Evolutionary conservation across 345 rosid species (phyloP).

Genomic region (Eucalyptus erythrocorys): DNA sequence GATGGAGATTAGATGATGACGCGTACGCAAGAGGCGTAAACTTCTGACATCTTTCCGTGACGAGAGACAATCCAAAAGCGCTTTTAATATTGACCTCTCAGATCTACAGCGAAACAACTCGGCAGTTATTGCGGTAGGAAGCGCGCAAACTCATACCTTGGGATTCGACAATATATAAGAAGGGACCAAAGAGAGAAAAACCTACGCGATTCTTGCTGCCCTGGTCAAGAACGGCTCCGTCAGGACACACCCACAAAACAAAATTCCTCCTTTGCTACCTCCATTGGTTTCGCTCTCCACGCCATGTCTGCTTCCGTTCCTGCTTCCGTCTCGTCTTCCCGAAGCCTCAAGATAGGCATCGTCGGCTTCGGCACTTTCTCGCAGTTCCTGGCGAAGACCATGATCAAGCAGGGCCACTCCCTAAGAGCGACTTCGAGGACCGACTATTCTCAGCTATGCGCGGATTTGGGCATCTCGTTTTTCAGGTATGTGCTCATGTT

Average conservation of each 20-base stretch:
- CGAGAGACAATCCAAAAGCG: neutral
- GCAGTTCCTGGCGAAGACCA: slow-evolving; percentile 40
- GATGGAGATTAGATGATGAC: neutral
- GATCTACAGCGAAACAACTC: neutral
- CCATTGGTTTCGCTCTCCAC: neutral
- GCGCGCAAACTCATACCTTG: neutral
- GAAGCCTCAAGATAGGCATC: slow-evolving; percentile 24
- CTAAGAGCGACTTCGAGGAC: slow-evolving; percentile 34
- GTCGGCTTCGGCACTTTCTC: slow-evolving; percentile 50
- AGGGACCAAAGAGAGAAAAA: neutral
- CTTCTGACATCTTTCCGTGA: neutral
- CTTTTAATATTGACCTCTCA: neutral
- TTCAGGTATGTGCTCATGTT: slow-evolving; percentile 16
- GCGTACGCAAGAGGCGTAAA: neutral
- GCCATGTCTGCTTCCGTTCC: slow-evolving; percentile 12
- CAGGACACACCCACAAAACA: neutral
- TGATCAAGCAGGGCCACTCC: slow-evolving; percentile 39
- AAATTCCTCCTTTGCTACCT: neutral
- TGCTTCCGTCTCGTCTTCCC: neutral
- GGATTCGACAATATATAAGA: neutral
- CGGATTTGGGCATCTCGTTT: slow-evolving; percentile 17
- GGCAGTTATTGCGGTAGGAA: neutral
- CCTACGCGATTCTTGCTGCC: neutral
- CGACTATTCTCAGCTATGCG: slow-evolving; percentile 24
- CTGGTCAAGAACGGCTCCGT: neutral